A percentile compares a stretch with the other conserved stretches of the same genome.
These are phyloP conservation scores for Mercurialis annua DNA, from an alignment of 345 rosid species.

Conservation along the genomic window DNA sequence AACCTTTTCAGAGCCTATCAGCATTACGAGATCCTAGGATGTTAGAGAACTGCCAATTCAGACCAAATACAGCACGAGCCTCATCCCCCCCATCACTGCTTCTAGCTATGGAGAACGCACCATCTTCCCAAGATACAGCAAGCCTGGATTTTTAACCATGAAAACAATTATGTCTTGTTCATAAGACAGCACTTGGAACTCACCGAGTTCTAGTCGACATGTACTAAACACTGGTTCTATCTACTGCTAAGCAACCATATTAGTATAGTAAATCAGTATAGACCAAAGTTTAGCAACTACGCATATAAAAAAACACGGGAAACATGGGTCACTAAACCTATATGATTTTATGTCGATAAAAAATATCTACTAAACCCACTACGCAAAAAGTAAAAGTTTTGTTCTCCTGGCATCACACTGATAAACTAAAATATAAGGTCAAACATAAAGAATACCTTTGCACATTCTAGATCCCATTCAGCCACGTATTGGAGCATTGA, in stretches of 20 bases:
- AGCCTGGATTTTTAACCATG: slow-evolving; percentile 15
- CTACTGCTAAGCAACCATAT: not conserved
- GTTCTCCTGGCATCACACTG: not conserved
- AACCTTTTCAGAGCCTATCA: slow-evolving; percentile 6
- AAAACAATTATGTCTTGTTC: not conserved
- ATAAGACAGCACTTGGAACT: not conserved
- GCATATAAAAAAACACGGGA: not conserved
- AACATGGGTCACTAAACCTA: not conserved
- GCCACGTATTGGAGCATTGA: slow-evolving; percentile 17
- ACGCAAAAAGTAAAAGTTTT: not conserved
- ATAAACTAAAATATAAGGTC: too few relatives aligned
- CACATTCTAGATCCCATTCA: slow-evolving; percentile 5
- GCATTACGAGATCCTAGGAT: slow-evolving; percentile 13
- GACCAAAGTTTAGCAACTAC: not conserved
- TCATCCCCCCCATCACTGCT: not conserved
- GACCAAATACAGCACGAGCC: not conserved
- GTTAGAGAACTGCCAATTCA: not conserved
- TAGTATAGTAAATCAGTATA: not conserved
- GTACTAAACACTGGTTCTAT: not conserved
- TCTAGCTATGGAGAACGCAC: slow-evolving; percentile 8
- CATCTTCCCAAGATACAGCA: slow-evolving; percentile 20
- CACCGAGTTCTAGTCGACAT: too few relatives aligned
- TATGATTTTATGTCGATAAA: not conserved
- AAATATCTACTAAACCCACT: not conserved
- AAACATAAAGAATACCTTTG: slow-evolving; percentile 27